Conservation (phyloP, 371 early-diverging fungal species). For the Mucor piriformis region DNA sequence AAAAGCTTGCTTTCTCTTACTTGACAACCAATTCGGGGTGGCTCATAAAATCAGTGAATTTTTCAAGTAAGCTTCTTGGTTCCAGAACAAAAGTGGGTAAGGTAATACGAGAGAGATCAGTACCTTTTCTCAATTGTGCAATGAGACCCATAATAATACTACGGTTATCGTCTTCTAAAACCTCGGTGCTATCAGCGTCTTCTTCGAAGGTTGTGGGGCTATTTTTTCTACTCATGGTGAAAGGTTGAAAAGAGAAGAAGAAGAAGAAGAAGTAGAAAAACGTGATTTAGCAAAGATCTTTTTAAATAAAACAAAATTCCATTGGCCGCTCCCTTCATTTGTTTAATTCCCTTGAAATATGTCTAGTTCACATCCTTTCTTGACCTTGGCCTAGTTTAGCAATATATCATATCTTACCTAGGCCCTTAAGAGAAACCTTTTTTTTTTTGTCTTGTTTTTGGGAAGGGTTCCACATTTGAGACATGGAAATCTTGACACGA, state of each 20-base stretch:
- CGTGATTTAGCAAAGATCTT: conserved; percentile 12
- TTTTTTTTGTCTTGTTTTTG: too few species aligned
- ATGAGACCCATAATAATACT: conserved; percentile 86
- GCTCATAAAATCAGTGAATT: conserved; percentile 92
- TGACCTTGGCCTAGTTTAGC: too few species aligned
- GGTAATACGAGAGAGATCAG: conserved; percentile 83
- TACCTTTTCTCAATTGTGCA: conserved; percentile 82
- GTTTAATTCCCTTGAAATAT: too few species aligned
- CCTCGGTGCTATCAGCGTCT: conserved; percentile 61
- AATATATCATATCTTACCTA: too few species aligned
- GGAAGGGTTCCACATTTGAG: too few species aligned
- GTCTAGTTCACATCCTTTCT: too few species aligned
- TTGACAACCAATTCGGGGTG: conserved; percentile 84
- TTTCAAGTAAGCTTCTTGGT: conserved; percentile 89
- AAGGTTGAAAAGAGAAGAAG: conserved; percentile 3
- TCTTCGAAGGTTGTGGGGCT: conserved; percentile 4
- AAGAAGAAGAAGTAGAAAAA: conserved; percentile 12
- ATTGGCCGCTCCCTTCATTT: conserved; percentile 4
- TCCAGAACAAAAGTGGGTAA: conserved; percentile 95
- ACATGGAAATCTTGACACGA: too few species aligned
- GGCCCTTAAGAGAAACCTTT: too few species aligned
- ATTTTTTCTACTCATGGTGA: conserved; percentile 8
- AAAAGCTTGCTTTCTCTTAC: conserved; percentile 42
- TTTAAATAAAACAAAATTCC: conserved; percentile 13
- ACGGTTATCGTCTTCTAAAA: conserved; percentile 81